Evolutionary conservation across 257 asterid genomes (phyloP).

Genomic region (Leptodermis oblonga): DNA sequence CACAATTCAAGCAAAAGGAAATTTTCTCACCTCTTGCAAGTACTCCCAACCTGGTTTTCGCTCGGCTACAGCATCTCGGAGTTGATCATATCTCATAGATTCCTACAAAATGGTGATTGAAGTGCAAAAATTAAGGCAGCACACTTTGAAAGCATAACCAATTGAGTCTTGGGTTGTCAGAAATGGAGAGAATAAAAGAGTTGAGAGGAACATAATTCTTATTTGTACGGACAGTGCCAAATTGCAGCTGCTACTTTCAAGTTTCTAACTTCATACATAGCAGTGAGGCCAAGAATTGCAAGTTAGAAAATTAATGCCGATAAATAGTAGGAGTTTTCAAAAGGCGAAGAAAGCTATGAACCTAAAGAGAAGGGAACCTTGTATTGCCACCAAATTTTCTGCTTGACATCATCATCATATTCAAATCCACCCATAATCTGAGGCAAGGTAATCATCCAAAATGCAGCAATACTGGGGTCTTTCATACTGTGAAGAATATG

Average conservation of each 20-base stretch:
- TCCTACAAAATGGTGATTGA: constrained; percentile 47
- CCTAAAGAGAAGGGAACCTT: constrained; percentile 42
- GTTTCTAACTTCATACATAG: not conserved
- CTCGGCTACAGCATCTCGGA: constrained; percentile 80
- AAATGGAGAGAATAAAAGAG: not conserved
- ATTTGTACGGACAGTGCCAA: not conserved
- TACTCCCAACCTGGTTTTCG: constrained; percentile 96
- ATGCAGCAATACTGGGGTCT: constrained; percentile 96
- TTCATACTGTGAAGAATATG: constrained; percentile 89
- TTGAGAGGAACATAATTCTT: not conserved
- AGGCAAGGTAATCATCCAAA: constrained; percentile 93
- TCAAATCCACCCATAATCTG: constrained; percentile 87
- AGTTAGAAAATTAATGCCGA: not conserved
- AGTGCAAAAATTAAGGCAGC: not conserved
- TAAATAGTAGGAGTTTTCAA: not conserved
- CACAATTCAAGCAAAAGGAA: constrained; percentile 7
- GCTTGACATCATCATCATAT: constrained; percentile 86
- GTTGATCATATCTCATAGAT: constrained; percentile 81
- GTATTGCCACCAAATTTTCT: constrained; percentile 96
- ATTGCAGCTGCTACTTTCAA: not conserved
- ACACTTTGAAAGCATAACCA: not conserved
- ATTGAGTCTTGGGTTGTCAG: not conserved
- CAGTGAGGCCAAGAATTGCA: not conserved
- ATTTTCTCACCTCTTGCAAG: constrained; percentile 72
- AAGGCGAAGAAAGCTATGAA: constrained; percentile 3